phyloP scores from a whole-genome alignment of 1,139 yeast genomes.

The Yamadazyma dushanensis region DNA sequence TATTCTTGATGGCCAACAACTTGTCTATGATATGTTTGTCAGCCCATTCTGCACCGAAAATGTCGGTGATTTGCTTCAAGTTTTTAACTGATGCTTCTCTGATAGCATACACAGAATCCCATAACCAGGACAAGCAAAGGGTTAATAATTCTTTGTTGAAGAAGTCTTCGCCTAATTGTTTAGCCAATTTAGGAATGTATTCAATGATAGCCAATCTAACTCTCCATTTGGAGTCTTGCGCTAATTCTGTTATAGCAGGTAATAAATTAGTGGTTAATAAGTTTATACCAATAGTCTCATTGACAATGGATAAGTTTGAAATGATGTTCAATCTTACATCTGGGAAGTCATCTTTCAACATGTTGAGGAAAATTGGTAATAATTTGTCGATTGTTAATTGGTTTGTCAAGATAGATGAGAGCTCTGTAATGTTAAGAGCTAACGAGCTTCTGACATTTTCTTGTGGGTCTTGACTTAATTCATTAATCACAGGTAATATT shows the following conservation, averaged over 20 bases:
- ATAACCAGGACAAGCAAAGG: conserved; percentile 92
- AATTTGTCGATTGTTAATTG: conserved; percentile 80
- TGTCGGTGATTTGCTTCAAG: conserved; percentile 73
- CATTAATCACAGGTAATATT: conserved; percentile 81
- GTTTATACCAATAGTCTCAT: conserved; percentile 92
- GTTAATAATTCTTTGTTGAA: conserved; percentile 90
- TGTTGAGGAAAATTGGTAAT: conserved; percentile 84
- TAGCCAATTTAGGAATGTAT: conserved; percentile 94
- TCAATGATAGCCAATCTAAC: conserved; percentile 96
- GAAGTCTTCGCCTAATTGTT: conserved; percentile 89
- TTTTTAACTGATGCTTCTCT: conserved; percentile 94
- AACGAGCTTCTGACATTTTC: conserved; percentile 92
- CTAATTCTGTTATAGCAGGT: conserved; percentile 95
- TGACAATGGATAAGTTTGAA: conserved; percentile 86
- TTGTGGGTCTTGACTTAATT: conserved; percentile 84
- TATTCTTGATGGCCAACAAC: conserved; percentile 40
- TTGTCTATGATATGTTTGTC: conserved; percentile 78
- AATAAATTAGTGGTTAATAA: conserved; percentile 80
- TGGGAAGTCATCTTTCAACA: conserved; percentile 96
- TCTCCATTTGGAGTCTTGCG: conserved; percentile 97
- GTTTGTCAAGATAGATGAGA: conserved; percentile 85
- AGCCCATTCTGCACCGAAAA: conserved; percentile 95
- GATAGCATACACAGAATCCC: conserved; percentile 97
- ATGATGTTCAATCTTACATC: conserved; percentile 95
- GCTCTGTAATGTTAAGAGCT: conserved; percentile 82